phyloP scores from a whole-genome alignment of 1,284 basidiomycete genomes.

The Moesziomyces sp. region DNA sequence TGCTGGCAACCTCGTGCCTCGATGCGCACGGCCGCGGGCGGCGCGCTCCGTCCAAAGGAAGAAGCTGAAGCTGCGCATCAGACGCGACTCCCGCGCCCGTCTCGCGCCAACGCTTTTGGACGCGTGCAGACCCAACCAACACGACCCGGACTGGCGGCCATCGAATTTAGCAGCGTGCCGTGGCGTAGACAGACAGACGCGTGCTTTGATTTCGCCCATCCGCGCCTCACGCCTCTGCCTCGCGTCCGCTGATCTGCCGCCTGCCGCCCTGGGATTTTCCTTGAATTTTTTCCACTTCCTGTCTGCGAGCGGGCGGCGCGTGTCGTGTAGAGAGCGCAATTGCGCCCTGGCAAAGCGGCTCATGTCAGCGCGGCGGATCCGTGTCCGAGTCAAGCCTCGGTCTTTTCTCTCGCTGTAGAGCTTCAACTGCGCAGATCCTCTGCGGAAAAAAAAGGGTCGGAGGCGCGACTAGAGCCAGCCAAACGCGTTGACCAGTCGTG shows the following conservation, averaged over 20 bases:
- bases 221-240: conserved; percentile 1
- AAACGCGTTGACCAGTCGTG: conserved; percentile 22
- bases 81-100: conserved; percentile 13
- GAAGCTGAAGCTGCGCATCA: conserved; percentile 4
- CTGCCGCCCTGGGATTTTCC: background rate
- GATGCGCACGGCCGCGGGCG: background rate
- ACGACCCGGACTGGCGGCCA: background rate
- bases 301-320: conserved; percentile 2
- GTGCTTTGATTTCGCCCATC: conserved; percentile 3
- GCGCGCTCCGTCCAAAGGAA: background rate
- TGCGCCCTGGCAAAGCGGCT: conserved; percentile 2
- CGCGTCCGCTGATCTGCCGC: background rate
- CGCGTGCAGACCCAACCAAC: conserved; percentile 3
- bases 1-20: background rate
- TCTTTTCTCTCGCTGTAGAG: too few relatives aligned
- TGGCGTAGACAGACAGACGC: conserved; percentile 30
- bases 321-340: conserved; percentile 41
- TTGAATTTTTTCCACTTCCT: conserved; percentile 2
- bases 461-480: background rate
- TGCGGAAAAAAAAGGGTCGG: background rate
- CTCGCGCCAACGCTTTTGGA: too few relatives aligned
- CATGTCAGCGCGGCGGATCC: conserved; percentile 26
- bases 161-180: background rate
- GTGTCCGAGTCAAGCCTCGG: too few relatives aligned
- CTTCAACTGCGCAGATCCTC: background rate